Percentiles rank a stretch among this genome's conserved stretches.
These are phyloP conservation scores for Populus tremula DNA, from an alignment of 345 rosid genomes.

Conservation along the genomic window DNA sequence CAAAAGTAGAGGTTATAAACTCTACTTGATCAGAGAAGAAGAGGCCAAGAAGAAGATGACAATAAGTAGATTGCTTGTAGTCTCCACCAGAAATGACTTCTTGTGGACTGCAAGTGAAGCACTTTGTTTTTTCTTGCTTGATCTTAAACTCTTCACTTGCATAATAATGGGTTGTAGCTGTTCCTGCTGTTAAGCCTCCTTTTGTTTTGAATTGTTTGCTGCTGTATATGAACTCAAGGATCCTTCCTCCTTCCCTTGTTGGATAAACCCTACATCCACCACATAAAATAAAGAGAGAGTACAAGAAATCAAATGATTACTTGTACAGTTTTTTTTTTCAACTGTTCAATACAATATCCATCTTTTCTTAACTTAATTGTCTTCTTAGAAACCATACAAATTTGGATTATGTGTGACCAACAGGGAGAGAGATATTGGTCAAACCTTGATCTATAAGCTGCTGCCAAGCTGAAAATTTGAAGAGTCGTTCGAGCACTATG, in stretches of 20 bases:
- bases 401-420: neutral
- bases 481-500: conserved; percentile 78
- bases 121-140: conserved; percentile 67
- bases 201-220: conserved; percentile 70
- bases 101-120: conserved; percentile 80
- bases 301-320: neutral
- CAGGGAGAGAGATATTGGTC: neutral
- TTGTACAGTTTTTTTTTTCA: neutral
- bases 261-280: conserved; percentile 53
- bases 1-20: conserved; percentile 80
- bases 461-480: conserved; percentile 72
- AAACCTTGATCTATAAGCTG: conserved; percentile 85
- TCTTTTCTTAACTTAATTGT: neutral
- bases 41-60: conserved; percentile 89
- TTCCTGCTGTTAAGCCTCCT: conserved; percentile 72
- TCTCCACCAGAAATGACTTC: conserved; percentile 79
- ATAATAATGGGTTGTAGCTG: conserved; percentile 88
- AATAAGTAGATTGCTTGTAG: conserved; percentile 74
- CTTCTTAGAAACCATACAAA: neutral
- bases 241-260: conserved; percentile 72
- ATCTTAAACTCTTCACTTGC: conserved; percentile 82
- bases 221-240: conserved; percentile 83
- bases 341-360: neutral
- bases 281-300: neutral
- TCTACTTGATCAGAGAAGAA: conserved; percentile 53